These are phyloP conservation scores for Phoma sp. DNA, from an alignment of 2,329 filamentous ascomycete genomes.

Conservation along the genomic window DNA sequence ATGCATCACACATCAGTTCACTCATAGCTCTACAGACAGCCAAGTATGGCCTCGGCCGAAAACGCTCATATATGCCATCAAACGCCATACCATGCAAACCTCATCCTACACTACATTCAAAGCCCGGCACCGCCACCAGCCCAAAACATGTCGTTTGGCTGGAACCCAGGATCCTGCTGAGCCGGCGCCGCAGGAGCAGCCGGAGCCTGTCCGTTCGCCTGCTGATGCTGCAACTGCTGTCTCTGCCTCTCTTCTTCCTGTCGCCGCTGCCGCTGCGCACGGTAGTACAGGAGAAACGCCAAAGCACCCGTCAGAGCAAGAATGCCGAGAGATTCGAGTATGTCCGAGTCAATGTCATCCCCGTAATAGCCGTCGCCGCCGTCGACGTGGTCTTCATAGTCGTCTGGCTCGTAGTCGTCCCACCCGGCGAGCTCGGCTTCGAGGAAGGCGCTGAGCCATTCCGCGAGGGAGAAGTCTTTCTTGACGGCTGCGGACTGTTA, in stretches of 20 bases:
- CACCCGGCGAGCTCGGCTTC: conserved; percentile 64
- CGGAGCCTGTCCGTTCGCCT: neutral
- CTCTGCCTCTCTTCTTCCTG: conserved; percentile 52
- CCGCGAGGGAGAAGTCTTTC: conserved; percentile 78
- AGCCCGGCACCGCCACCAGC: conserved; percentile 14
- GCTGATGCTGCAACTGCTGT: conserved; percentile 31
- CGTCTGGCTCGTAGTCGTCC: conserved; percentile 63
- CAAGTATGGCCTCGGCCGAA: neutral
- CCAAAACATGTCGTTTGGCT: conserved; percentile 11
- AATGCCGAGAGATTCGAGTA: conserved; percentile 86
- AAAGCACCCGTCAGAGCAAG: conserved; percentile 77
- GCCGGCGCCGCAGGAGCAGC: neutral
- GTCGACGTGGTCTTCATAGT: conserved; percentile 50
- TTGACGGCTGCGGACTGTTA: conserved; percentile 62
- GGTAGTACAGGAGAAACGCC: conserved; percentile 81
- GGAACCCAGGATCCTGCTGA: neutral
- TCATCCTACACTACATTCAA: neutral
- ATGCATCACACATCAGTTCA: neutral
- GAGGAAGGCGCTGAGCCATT: conserved; percentile 89
- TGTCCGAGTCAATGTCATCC: conserved; percentile 74
- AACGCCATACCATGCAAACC: conserved; percentile 9
- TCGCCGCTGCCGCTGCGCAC: conserved; percentile 66
- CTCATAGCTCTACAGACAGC: neutral
- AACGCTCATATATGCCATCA: neutral
- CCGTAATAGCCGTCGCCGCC: conserved; percentile 65